Evolutionary conservation across 2,329 filamentous ascomycete species (phyloP), one percentile per base, ranked within the genome.

Genomic region (Sclerotinia spermophila): DNA sequence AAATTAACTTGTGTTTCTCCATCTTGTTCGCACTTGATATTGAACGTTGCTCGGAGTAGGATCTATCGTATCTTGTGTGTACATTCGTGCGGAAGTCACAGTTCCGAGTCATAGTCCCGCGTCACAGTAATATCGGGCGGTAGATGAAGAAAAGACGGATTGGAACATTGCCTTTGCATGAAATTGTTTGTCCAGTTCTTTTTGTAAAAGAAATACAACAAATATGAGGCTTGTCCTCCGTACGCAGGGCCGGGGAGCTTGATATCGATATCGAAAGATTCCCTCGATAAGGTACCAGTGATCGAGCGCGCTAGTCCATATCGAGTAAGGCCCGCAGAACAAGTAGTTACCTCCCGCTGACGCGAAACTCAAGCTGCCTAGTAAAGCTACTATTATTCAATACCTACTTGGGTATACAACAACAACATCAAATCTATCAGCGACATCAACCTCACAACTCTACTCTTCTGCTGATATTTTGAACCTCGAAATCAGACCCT

Each of bases 341-440:
- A 6, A 35, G 35, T 11, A 24, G 7, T 38, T n/a, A 48, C 67
- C 67, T 33, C 56, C 48, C 60, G 69, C 71, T 73, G 73, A 75
- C 76, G 76, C 75, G 77, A 76, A 62, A 65, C 51, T 44, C 65
- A 72, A 73, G 73, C 73, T 76, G 77, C 77, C 76, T 61, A 61
- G 76, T 72, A 73, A 73, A 76, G 76, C 75, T 75, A 33, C 67
- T 44, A 51, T 40, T 10, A 51, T 30, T 69, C 45, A 45, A 21
- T 60, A 42, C 51, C 48, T 53, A 53, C n/a, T 17, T 27, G 48
- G 48, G 13, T 17, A 17, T 27, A 53, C 48, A 53, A 75, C 73
- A 74, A 68, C 74, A 77, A 58, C 80, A 78, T 71, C 70, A 73
- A 75, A 72, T 58, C 65, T 60, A 67, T 64, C 59, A 67, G 65